phyloP scores from a whole-genome alignment of 2,329 filamentous ascomycete species.

The Corynespora cassiicola region DNA sequence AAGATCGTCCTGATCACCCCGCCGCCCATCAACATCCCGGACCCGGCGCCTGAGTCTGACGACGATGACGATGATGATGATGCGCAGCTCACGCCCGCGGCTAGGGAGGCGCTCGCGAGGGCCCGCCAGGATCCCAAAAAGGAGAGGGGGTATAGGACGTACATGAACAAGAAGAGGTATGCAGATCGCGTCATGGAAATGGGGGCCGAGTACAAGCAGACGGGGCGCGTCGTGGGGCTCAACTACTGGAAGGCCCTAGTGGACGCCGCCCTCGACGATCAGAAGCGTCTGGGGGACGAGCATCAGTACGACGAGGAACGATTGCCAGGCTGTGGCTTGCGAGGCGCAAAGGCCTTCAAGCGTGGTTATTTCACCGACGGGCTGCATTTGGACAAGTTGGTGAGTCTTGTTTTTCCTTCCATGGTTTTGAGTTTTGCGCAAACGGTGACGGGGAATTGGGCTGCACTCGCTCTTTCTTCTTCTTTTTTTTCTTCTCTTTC shows the following conservation, averaged over 20 bases:
- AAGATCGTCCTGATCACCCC: conserved; percentile 48
- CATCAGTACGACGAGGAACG: conserved; percentile 35
- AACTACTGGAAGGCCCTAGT: conserved; percentile 43
- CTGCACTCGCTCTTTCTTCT: too few relatives aligned
- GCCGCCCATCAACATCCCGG: conserved; percentile 42
- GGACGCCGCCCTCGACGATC: conserved; percentile 26
- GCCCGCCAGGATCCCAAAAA: conserved; percentile 16
- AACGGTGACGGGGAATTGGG: too few relatives aligned
- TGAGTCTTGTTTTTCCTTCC: too few relatives aligned
- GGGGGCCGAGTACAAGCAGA: conserved; percentile 39
- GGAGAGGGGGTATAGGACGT: conserved; percentile 37
- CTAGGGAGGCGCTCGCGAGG: conserved; percentile 13
- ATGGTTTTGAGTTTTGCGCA: too few relatives aligned
- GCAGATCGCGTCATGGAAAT: conserved; percentile 46
- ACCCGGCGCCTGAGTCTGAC: conserved; percentile 2
- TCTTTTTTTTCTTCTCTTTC: too few relatives aligned
- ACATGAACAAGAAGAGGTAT: conserved; percentile 47
- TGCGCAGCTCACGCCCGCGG: conserved; percentile 5
- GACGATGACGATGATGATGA: conserved; percentile 6
- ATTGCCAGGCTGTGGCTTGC: conserved; percentile 45
- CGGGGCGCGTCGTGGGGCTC: conserved; percentile 39
- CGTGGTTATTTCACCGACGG: conserved; percentile 46
- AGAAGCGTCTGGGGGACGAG: conserved; percentile 19
- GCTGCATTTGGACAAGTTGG: conserved; percentile 43
- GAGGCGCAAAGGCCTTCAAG: conserved; percentile 36